Conservation (phyloP, 2,329 filamentous ascomycete genomes). For the Purpureocillium takamizusanense region DNA sequence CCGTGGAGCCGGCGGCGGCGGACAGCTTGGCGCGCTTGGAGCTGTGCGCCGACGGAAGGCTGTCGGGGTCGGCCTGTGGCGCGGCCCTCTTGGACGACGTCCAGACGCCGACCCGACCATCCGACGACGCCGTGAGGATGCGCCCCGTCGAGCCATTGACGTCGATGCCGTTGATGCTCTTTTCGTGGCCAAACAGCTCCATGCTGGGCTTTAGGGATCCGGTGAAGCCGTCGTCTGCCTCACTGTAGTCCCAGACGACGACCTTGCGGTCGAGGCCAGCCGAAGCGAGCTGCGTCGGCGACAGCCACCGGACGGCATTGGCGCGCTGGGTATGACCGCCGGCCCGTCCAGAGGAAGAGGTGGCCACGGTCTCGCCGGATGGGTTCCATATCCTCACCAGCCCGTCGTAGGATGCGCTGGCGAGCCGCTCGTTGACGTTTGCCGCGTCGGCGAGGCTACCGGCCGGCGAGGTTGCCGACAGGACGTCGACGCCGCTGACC, state of each 20-base stretch:
- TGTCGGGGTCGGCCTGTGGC: constrained; percentile 60
- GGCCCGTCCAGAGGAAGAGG: constrained; percentile 54
- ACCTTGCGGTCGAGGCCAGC: constrained; percentile 78
- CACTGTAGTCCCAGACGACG: constrained; percentile 80
- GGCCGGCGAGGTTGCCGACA: constrained; percentile 58
- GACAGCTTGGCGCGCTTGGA: constrained; percentile 70
- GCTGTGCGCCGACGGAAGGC: constrained; percentile 58
- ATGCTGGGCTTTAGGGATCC: constrained; percentile 61
- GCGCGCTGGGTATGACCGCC: constrained; percentile 70
- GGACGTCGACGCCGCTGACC: constrained; percentile 79
- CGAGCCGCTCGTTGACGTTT: constrained; percentile 44
- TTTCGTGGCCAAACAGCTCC: constrained; percentile 77
- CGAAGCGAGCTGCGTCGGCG: constrained; percentile 69
- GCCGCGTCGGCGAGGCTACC: constrained; percentile 33
- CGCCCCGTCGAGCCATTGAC: constrained; percentile 65
- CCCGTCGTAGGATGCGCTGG: constrained; percentile 94
- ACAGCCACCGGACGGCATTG: constrained; percentile 78
- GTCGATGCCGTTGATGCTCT: constrained; percentile 64
- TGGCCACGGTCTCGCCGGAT: constrained; percentile 75
- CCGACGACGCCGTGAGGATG: constrained; percentile 77
- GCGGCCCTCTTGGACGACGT: constrained; percentile 68
- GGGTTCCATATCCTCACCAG: constrained; percentile 82
- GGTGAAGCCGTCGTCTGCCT: constrained; percentile 51
- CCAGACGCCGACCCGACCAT: constrained; percentile 84
- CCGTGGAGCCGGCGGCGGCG: constrained; percentile 27